Percentiles rank a stretch among this genome's conserved stretches.
Evolutionary conservation across 345 rosid genomes (phyloP).

Genomic region (Alliaria petiolata): DNA sequence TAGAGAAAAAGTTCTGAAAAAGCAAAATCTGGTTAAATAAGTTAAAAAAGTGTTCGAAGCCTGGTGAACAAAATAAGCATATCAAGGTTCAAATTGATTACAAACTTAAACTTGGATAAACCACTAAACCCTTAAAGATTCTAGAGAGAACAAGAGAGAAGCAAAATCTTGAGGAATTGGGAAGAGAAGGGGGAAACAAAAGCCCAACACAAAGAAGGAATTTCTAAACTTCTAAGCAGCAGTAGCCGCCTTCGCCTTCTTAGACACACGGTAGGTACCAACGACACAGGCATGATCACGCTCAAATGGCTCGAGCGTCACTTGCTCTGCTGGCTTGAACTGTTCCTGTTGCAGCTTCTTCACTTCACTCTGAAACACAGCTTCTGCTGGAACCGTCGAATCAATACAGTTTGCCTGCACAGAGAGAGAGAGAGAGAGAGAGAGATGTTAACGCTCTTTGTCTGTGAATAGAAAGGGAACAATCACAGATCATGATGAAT

Average conservation of each 20-base stretch:
- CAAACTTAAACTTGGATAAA: neutral
- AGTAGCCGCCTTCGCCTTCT: constrained; percentile 61
- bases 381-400: constrained; percentile 90
- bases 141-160: neutral
- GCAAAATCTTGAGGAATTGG: neutral
- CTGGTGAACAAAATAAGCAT: neutral
- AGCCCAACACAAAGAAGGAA: neutral
- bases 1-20: no score
- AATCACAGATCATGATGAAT: neutral
- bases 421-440: neutral
- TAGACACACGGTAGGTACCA: constrained; percentile 84
- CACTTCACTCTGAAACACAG: constrained; percentile 83
- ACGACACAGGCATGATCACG: constrained; percentile 97
- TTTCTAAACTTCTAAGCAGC: constrained; percentile 15
- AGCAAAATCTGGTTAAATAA: neutral
- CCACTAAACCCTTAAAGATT: neutral
- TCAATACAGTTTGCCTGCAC: constrained; percentile 92
- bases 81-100: neutral
- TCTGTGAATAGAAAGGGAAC: neutral
- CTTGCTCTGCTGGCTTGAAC: constrained; percentile 88
- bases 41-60: neutral
- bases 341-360: constrained; percentile 80
- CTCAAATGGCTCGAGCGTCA: constrained; percentile 96
- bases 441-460: neutral
- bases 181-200: neutral